Percentiles rank a stretch among this genome's conserved stretches.
phyloP scores from a whole-genome alignment of 306 rosid species.

The Citrullus amarus region DNA sequence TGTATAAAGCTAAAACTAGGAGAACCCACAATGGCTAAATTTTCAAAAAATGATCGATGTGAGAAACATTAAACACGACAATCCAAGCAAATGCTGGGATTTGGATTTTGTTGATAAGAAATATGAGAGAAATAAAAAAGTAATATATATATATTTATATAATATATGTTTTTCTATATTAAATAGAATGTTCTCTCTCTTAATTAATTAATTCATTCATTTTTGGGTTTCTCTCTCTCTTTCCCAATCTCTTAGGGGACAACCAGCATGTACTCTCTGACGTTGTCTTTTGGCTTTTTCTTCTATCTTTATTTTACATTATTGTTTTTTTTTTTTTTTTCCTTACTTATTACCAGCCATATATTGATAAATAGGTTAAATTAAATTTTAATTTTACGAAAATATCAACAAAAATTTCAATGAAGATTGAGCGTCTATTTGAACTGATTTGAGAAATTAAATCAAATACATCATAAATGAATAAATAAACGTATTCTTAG shows the following conservation, averaged over 20 bases:
- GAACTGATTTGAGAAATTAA: no score
- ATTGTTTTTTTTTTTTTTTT: background rate
- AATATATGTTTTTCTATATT: no score
- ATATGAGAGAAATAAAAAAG: background rate
- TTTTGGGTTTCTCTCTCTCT: background rate
- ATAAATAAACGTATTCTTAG: no score
- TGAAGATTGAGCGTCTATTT: no score
- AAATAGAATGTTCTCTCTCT: no score
- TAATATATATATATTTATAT: no score
- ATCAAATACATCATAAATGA: no score
- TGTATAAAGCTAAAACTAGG: background rate
- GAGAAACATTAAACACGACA: background rate
- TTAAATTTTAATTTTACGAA: no score
- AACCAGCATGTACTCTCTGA: conserved; percentile 47
- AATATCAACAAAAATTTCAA: no score
- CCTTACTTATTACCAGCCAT: background rate
- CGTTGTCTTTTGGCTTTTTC: conserved; percentile 25
- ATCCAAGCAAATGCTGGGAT: conserved; percentile 6
- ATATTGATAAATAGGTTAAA: background rate
- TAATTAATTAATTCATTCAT: no score
- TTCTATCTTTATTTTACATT: conserved; percentile 6
- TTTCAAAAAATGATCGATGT: background rate
- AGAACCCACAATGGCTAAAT: background rate
- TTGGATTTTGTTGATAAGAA: background rate
- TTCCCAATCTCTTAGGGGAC: conserved; percentile 27